Conservation (phyloP, 495 filamentous ascomycete genomes). For the Platismatia glauca region DNA sequence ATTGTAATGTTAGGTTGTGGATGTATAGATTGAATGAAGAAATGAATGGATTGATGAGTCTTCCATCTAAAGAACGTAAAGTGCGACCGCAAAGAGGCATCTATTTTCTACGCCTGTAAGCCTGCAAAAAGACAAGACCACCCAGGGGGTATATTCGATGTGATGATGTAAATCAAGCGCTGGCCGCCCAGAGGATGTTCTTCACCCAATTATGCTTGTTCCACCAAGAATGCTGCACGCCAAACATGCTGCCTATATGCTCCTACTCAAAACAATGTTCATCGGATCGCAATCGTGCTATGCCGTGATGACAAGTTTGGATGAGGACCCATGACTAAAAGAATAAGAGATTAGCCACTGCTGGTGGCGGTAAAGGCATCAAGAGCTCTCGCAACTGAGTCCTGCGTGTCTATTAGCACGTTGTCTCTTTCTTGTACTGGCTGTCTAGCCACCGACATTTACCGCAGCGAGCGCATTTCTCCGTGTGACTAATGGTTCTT, state of each 20-base stretch:
- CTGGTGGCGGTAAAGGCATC: background rate
- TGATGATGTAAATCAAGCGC: background rate
- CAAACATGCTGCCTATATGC: background rate
- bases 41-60: background rate
- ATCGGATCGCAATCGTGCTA: background rate
- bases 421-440: too few relatives aligned
- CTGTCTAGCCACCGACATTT: background rate
- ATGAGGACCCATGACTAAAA: slow-evolving; percentile 5
- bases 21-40: background rate
- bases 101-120: background rate
- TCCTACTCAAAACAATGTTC: background rate
- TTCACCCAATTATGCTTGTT: background rate
- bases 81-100: background rate
- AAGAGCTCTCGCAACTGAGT: background rate
- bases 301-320: background rate
- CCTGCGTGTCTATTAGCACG: background rate
- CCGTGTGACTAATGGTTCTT: slow-evolving; percentile 6
- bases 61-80: background rate
- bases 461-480: slow-evolving; percentile 9
- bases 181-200: background rate
- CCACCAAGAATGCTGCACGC: background rate
- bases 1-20: background rate
- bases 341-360: background rate
- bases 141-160: slow-evolving; percentile 1
- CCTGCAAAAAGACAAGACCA: background rate